Evolutionary conservation across 2,329 filamentous ascomycete genomes (phyloP).

Genomic region (Trichoderma semiorbis): DNA sequence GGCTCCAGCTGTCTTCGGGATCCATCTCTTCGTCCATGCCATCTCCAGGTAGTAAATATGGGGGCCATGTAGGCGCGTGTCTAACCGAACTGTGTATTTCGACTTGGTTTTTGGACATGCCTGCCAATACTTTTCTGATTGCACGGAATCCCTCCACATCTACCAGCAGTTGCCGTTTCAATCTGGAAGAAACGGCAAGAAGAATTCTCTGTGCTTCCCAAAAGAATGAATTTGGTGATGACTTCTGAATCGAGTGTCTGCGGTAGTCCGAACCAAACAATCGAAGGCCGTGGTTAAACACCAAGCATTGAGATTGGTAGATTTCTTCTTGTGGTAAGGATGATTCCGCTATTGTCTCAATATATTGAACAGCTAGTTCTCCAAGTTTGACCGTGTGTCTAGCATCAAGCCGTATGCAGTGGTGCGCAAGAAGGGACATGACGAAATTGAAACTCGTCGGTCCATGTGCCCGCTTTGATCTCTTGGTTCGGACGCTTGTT

Average conservation of each 20-base stretch:
- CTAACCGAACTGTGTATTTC: slow-evolving; percentile 49
- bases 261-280: slow-evolving; percentile 28
- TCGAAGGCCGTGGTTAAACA: slow-evolving; percentile 32
- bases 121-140: slow-evolving; percentile 52
- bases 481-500: background rate
- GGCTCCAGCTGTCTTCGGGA: slow-evolving; percentile 51
- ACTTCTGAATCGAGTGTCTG: slow-evolving; percentile 25
- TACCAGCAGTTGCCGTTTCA: slow-evolving; percentile 50
- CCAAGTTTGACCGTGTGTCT: slow-evolving; percentile 33
- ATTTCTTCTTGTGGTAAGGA: slow-evolving; percentile 20
- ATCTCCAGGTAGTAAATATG: slow-evolving; percentile 55
- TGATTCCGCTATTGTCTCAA: slow-evolving; percentile 24
- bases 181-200: slow-evolving; percentile 47
- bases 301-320: slow-evolving; percentile 29
- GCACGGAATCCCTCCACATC: slow-evolving; percentile 50
- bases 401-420: slow-evolving; percentile 34
- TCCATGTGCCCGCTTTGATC: slow-evolving; percentile 14
- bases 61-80: slow-evolving; percentile 56
- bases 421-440: slow-evolving; percentile 28
- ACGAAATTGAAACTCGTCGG: slow-evolving; percentile 26
- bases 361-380: slow-evolving; percentile 27
- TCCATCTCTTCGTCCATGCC: slow-evolving; percentile 56
- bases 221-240: slow-evolving; percentile 32
- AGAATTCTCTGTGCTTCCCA: slow-evolving; percentile 58
- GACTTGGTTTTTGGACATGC: slow-evolving; percentile 48